A percentile compares a stretch with the other conserved stretches of the same genome.
These are phyloP conservation scores for Andrographis paniculata DNA, from an alignment of 305 asterid species.

Conservation along the genomic window DNA sequence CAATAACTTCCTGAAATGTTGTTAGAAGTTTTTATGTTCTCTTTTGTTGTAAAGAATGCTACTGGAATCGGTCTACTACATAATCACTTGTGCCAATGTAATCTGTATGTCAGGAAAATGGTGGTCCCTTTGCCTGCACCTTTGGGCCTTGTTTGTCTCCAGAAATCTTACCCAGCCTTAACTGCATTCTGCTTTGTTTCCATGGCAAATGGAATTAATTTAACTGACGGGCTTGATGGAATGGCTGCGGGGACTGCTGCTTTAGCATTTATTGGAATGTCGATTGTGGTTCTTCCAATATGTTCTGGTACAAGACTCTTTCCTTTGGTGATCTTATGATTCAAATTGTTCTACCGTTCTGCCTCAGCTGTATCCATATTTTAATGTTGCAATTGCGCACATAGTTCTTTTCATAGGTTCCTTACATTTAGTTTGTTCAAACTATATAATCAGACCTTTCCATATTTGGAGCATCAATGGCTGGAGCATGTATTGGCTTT, in stretches of 20 bases:
- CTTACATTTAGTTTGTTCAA: conserved; percentile 6
- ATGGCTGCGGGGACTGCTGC: conserved; percentile 94
- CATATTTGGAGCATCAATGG: conserved; percentile 94
- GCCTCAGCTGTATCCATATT: not conserved
- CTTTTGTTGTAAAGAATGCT: no score
- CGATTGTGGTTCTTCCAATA: conserved; percentile 89
- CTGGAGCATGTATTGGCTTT: conserved; percentile 94
- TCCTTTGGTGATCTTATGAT: not conserved
- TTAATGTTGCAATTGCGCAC: not conserved
- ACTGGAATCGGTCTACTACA: not conserved
- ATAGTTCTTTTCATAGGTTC: not conserved
- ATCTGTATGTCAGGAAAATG: conserved; percentile 53
- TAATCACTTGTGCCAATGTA: conserved; percentile 20
- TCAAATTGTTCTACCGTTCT: not conserved
- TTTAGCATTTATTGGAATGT: conserved; percentile 78
- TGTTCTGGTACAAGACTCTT: conserved; percentile 44
- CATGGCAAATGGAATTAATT: conserved; percentile 66
- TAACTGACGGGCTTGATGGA: conserved; percentile 85
- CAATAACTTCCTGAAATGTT: no score
- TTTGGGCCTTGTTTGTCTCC: conserved; percentile 59
- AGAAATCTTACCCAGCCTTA: conserved; percentile 51
- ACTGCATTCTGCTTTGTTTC: conserved; percentile 63
- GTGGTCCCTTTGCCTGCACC: conserved; percentile 88
- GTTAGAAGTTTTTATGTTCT: no score
- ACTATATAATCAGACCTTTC: conserved; percentile 62